phyloP scores from a whole-genome alignment of 139 green algal genomes.

The Chlamydomonas incerta region DNA sequence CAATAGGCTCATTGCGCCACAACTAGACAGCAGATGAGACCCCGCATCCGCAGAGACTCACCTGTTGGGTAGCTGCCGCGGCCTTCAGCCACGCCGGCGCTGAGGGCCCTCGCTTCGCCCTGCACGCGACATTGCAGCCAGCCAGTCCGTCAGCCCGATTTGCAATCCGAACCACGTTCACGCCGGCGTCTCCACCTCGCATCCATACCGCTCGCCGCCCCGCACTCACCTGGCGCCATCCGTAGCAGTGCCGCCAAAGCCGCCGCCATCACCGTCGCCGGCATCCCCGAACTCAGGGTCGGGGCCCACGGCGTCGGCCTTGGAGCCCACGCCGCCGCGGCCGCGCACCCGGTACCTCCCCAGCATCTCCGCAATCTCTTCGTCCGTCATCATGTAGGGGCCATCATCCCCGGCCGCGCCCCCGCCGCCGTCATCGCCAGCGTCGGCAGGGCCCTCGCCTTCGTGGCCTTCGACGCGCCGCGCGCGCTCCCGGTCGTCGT shows the following conservation, averaged over 20 bases:
- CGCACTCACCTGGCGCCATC: too few relatives aligned
- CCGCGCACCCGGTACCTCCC: constrained; percentile 30
- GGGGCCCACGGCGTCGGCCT: constrained; percentile 34
- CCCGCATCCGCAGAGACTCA: too few relatives aligned
- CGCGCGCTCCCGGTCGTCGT: background rate
- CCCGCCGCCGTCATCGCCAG: background rate
- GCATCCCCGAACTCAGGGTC: background rate
- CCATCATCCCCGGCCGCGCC: background rate
- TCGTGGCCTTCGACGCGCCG: too few relatives aligned
- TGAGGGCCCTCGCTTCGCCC: background rate
- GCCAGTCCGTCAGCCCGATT: too few relatives aligned
- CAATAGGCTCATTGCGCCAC: too few relatives aligned
- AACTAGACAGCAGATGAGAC: too few relatives aligned
- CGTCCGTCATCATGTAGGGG: constrained; percentile 51
- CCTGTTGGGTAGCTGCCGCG: constrained; percentile 4
- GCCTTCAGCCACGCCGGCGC: constrained; percentile 2
- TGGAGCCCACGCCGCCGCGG: constrained; percentile 38
- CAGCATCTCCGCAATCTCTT: constrained; percentile 51
- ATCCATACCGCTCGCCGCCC: too few relatives aligned
- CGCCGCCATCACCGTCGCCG: too few relatives aligned
- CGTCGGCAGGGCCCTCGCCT: background rate
- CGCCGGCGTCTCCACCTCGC: too few relatives aligned
- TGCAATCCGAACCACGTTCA: background rate
- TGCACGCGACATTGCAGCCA: background rate
- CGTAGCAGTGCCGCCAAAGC: too few relatives aligned